Evolutionary conservation across 2,329 filamentous ascomycete species (phyloP).

Genomic region (Aspergillus uvarum): DNA sequence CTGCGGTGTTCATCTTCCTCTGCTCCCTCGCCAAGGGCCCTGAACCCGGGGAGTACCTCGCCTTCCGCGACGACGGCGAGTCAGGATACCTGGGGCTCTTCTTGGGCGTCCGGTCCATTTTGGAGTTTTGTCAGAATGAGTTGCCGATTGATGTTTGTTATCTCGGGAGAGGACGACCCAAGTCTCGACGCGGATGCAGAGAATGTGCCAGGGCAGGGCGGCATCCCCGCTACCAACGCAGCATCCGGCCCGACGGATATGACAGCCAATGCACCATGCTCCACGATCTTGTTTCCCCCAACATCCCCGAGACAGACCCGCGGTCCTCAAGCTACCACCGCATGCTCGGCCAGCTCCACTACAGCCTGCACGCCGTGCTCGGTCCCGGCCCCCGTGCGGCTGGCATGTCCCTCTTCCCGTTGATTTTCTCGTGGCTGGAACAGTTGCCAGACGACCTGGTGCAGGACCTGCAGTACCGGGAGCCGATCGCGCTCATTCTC

Average conservation of each 20-base stretch:
- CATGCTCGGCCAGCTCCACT: not conserved
- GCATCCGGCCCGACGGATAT: too few species aligned
- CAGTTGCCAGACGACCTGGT: conserved; percentile 11
- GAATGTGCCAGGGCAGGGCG: too few species aligned
- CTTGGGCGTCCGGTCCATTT: conserved; percentile 14
- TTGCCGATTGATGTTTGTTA: not conserved
- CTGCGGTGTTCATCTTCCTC: conserved; percentile 13
- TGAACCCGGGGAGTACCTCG: conserved; percentile 13
- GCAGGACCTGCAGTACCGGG: conserved; percentile 3
- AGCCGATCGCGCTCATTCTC: conserved; percentile 5
- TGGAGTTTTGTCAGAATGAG: conserved; percentile 2
- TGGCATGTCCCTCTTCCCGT: not conserved
- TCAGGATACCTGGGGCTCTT: conserved; percentile 10
- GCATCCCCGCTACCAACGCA: too few species aligned
- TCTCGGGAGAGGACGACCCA: not conserved
- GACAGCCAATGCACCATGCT: too few species aligned
- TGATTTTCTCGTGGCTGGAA: conserved; percentile 15
- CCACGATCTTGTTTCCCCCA: not conserved
- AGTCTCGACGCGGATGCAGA: too few species aligned
- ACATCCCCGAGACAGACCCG: not conserved
- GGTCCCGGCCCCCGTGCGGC: not conserved
- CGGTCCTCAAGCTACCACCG: not conserved
- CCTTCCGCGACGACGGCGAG: conserved; percentile 11
- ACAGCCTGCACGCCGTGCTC: not conserved
- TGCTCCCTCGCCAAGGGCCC: conserved; percentile 12